Evolutionary conservation across 345 rosid genomes (phyloP), one percentile per base, ranked within the genome.

Genomic region (Populus nigra): DNA sequence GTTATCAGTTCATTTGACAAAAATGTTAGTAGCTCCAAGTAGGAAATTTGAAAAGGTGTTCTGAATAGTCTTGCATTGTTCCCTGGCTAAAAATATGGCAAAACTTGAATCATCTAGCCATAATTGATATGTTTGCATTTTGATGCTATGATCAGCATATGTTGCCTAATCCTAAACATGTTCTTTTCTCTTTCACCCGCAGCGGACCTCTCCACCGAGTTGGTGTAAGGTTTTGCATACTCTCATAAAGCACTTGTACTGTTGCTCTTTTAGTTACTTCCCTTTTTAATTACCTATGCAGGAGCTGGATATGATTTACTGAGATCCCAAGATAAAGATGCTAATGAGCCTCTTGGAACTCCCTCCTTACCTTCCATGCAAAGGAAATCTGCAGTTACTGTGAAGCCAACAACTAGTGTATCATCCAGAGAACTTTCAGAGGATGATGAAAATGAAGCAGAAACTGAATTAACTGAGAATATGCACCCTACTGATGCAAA

Each of bases 381-480:
- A 79, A 86, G 82, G 83, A 87, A 86, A 76, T 31, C 83, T 73
- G 68, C 27, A 71, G 65, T 7, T 61, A 13, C 27, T 71, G 23
- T 36, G 29, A 78, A 71, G 69, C 50, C 79, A 70, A 59, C 76
- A 25, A 45, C 79, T 7, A 74, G 85, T 65, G 79, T 82, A 38
- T 75, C 85, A 59, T 82, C 82, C 8, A 65, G 76, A 74, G 81
- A 78, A 20, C 73, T 50, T 5, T 78, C 84, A 10, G 81, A 78
- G 2, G 84, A 82, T 33, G 81, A 74, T 70, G 81, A 82, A 65
- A 82, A 82, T 74, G 84, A 82, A 65, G 81, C 63, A 16, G 84
- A 78, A 82, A 77, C 81, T 38, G 79, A 78, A 65, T 45, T 63
- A 55, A 86, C 86, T 43, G 89, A 85, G 70, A 89, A 86, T 86